Evolutionary conservation across 208 protist species (phyloP), one percentile per base, ranked within the genome.

Genomic region (Leishmania tarentolae): DNA sequence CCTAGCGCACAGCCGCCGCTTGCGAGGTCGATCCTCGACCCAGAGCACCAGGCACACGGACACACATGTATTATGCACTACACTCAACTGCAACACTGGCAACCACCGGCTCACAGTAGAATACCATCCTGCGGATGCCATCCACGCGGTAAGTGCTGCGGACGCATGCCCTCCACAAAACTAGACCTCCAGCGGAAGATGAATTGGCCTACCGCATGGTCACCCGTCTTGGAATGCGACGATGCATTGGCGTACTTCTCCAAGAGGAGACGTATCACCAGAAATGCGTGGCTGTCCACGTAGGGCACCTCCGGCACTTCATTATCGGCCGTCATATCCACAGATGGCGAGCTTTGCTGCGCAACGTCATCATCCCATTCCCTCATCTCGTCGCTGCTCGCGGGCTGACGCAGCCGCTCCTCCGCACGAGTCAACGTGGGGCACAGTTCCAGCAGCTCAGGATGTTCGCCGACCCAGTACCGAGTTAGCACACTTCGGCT

Each of bases 71-170:
- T 46, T 46, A 70, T n/a, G 21, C 44, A 75, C 28, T 31, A 42
- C 53, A 28, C 24, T 31, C 31, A 59, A 37, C 19, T 21, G 56
- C 13, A 47, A 35, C 7, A 13, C 71, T 21, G 47, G 47, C 31
- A 8, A 28, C 8, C 21, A 17, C 17, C 35, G 56, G 19, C n/a
- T 81, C 82, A 89, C 3, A 47, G 77, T 24, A 92, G 68, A 63
- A 92, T 89, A 1, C 90, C 90, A 53, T 92, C 90, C 74, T 92
- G 88, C 63, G 86, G 78, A 35, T 75, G n/a, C 90, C 90, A 94
- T 3, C 88, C 88, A 6, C 71, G 53, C 28, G 90, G 90, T 52
- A 94, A 79, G 73, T 91, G 83, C 68, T 78, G 77, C 13, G 90
- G 90, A 24, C 83, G 75, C 83, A 94, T 74, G 6, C 70, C 47